phyloP scores from a whole-genome alignment of 1,284 basidiomycete genomes.

The Pyrrhoderma lamaoense region DNA sequence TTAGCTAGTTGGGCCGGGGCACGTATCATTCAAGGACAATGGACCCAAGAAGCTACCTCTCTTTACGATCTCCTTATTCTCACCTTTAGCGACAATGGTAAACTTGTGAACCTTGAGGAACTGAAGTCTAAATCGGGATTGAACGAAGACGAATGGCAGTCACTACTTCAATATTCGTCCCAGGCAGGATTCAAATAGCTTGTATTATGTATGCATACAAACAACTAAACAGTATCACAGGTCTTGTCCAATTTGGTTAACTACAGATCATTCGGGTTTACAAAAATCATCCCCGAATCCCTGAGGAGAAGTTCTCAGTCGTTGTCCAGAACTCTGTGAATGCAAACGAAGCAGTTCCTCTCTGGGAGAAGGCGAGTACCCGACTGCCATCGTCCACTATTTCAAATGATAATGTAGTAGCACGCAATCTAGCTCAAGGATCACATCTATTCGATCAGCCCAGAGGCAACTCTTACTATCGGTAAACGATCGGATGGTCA shows the following conservation, averaged over 20 bases:
- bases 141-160: conserved; percentile 54
- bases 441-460: conserved; percentile 60
- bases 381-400: neutral
- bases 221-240: conserved; percentile 30
- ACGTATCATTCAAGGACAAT: conserved; percentile 76
- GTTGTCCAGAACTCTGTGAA: conserved; percentile 57
- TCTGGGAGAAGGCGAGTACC: conserved; percentile 53
- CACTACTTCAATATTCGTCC: conserved; percentile 60
- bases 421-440: conserved; percentile 46
- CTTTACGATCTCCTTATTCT: conserved; percentile 66
- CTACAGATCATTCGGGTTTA: conserved; percentile 75
- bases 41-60: conserved; percentile 54
- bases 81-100: conserved; percentile 54
- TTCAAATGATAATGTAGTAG: neutral
- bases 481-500: conserved; percentile 74
- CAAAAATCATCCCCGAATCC: conserved; percentile 70
- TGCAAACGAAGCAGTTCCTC: conserved; percentile 40
- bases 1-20: conserved; percentile 76
- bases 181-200: conserved; percentile 42
- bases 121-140: conserved; percentile 50
- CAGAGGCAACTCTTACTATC: conserved; percentile 62
- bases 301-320: conserved; percentile 51
- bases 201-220: neutral
- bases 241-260: conserved; percentile 72
- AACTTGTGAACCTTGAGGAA: conserved; percentile 47